Conservation (phyloP, 441 rosid species). For the Eutrema salsugineum region DNA sequence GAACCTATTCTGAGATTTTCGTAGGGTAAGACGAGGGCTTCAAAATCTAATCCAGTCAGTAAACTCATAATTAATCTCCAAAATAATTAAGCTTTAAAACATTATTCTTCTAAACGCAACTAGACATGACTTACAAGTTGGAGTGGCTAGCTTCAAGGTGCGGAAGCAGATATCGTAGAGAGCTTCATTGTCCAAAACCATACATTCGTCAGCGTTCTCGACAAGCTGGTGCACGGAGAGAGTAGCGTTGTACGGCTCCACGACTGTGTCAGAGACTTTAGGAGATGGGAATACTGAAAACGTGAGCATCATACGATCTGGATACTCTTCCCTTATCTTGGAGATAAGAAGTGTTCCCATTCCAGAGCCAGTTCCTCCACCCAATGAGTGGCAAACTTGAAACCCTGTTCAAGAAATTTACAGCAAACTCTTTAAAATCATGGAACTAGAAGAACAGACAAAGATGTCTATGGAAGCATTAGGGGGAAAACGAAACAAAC, state of each 20-base stretch:
- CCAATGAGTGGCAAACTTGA: slow-evolving; percentile 90
- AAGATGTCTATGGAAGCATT: neutral
- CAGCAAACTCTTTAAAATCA: neutral
- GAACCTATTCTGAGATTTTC: neutral
- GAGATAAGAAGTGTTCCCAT: slow-evolving; percentile 90
- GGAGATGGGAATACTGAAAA: slow-evolving; percentile 94
- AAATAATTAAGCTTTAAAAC: neutral
- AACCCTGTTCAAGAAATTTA: slow-evolving; percentile 43
- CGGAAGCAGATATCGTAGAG: slow-evolving; percentile 90
- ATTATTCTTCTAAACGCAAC: neutral
- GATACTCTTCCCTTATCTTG: slow-evolving; percentile 48
- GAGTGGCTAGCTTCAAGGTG: slow-evolving; percentile 39
- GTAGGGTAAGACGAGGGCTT: neutral
- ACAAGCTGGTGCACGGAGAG: slow-evolving; percentile 93
- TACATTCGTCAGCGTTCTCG: slow-evolving; percentile 87
- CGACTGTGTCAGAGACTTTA: slow-evolving; percentile 90
- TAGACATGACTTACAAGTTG: slow-evolving; percentile 15
- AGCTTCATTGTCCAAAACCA: slow-evolving; percentile 89
- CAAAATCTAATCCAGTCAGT: neutral
- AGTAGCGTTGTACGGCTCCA: slow-evolving; percentile 91
- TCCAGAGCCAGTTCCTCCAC: slow-evolving; percentile 94
- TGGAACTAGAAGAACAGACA: neutral
- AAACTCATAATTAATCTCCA: neutral
- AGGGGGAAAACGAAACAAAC: no score
- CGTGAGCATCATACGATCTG: slow-evolving; percentile 76